Evolutionary conservation across 306 rosid species (phyloP).

Genomic region (Cucurbita maxima): DNA sequence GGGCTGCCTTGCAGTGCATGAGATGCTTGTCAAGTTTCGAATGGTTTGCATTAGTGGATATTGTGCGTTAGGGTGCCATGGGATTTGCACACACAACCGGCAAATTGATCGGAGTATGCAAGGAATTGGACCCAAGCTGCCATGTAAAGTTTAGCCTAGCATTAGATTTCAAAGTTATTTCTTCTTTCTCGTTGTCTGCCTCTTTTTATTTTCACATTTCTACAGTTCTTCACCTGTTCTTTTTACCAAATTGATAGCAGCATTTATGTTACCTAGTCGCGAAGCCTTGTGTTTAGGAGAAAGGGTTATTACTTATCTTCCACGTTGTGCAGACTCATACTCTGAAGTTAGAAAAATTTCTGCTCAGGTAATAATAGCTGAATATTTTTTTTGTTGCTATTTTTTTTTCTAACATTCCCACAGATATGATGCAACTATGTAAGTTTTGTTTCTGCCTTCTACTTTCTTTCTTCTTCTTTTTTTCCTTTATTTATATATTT

Average conservation of each 20-base stretch:
- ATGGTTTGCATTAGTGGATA: conserved; percentile 69
- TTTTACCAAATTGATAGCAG: conserved; percentile 39
- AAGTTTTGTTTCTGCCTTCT: neutral
- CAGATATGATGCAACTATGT: neutral
- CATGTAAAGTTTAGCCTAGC: conserved; percentile 45
- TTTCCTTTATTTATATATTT: neutral
- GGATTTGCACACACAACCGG: conserved; percentile 70
- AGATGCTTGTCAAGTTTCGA: conserved; percentile 91
- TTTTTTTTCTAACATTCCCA: neutral
- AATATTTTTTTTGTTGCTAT: neutral
- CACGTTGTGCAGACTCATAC: conserved; percentile 84
- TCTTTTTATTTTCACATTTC: neutral
- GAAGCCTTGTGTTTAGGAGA: conserved; percentile 89
- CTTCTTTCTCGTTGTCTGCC: neutral
- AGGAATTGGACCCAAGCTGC: conserved; percentile 66
- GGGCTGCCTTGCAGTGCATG: conserved; percentile 86
- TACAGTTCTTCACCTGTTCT: conserved; percentile 3
- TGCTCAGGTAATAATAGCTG: conserved; percentile 47
- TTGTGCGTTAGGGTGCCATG: conserved; percentile 80
- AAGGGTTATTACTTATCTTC: conserved; percentile 74
- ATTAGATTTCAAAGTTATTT: neutral
- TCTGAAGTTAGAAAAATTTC: conserved; percentile 90
- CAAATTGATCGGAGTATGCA: conserved; percentile 55
- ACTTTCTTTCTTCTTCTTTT: neutral
- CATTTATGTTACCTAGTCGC: conserved; percentile 80